Base-by-base conservation (phyloP, 192 early-diverging fungal species). In the Glomus cerebriforme region DNA sequence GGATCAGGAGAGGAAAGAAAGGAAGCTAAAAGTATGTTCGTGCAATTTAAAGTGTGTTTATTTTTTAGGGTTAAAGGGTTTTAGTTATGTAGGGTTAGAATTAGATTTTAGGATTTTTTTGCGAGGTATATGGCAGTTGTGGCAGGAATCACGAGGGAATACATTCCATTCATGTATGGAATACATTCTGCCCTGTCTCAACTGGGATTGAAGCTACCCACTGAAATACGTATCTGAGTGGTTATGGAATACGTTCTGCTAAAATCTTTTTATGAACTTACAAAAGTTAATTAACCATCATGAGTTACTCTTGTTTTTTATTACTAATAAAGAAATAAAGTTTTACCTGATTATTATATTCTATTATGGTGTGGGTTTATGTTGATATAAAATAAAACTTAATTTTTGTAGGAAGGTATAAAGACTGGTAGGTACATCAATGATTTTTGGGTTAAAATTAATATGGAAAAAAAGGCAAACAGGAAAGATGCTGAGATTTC, bases 1-100 rank as follows among this genome's bases (percentile, higher is more conserved):
- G 63, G 75, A 45, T 66, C 75, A 66, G 73, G 62, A 75, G 59
- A 75, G 62, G 73, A 75, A 75, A 75, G 24, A n/a, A 75, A 75
- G 73, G 73, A 60, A 75, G 34, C 73, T 75, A 22, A 75, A 6
- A 75, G 73, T n/a, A 75, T 75, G 59, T 75, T 75, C 9, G 17
- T 37, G 59, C 32, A 75, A 75, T 62, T 60, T 75, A 75, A 75
- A 10, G 59, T 60, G 32, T 58, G 59, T 75, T 58, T 7, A 9
- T 75, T 75, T 60, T 75, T 75, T 47, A 24, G 7, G 2, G 32
- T 58, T 58, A 34, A 29, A 60, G 73, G 32, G 73, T 4, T 73
- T 73, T 73, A 26, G 47, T 73, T 73, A 58, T 73, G 31, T 47
- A 71, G 69, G 43, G 37, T 70, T 71, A 49, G n/a, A 47, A 12